phyloP scores from a whole-genome alignment of 192 early-diverging fungal species.

The Funneliformis mosseae region DNA sequence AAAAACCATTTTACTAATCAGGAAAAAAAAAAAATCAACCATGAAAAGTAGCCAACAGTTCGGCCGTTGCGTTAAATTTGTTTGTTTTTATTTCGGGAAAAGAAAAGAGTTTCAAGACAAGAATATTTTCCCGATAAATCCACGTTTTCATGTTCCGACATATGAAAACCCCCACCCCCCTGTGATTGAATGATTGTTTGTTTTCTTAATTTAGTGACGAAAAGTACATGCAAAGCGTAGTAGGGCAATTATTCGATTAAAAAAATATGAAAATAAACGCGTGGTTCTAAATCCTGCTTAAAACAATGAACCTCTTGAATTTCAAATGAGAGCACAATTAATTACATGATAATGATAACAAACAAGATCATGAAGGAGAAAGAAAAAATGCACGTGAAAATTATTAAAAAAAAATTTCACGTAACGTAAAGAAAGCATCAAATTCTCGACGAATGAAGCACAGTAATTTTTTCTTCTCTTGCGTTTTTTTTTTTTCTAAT shows the following conservation, averaged over 20 bases:
- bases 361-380: background rate
- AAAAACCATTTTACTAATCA: no score
- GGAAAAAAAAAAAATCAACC: no score
- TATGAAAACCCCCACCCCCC: background rate
- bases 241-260: background rate
- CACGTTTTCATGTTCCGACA: background rate
- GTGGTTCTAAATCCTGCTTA: background rate
- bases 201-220: background rate
- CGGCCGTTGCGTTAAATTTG: background rate
- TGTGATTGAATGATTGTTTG: background rate
- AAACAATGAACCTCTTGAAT: background rate
- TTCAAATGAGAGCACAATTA: background rate
- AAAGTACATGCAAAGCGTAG: background rate
- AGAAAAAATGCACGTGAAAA: background rate
- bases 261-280: background rate
- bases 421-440: background rate
- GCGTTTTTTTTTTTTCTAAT: no score
- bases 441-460: no score
- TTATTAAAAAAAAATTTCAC: background rate
- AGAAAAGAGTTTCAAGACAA: background rate
- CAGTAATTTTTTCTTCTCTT: background rate
- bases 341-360: background rate
- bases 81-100: background rate
- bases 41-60: background rate
- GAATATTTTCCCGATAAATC: background rate